A percentile compares a stretch with the other conserved stretches of the same genome.
Conservation (phyloP, 805 yeast genomes). For the Hanseniaspora lachancei region DNA sequence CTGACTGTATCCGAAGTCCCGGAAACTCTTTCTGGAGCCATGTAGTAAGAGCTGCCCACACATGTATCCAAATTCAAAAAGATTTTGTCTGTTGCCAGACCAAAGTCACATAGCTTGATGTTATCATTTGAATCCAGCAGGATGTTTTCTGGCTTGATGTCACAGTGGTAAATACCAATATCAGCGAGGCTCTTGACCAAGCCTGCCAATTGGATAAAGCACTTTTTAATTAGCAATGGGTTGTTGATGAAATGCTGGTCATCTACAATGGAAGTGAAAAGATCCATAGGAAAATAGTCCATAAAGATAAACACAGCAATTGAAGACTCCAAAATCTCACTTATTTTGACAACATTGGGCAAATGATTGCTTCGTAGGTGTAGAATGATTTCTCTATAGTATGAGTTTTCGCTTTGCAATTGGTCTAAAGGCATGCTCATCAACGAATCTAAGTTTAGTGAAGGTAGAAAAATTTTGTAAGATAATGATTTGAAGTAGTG, state of each 20-base stretch:
- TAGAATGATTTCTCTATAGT: slow-evolving; percentile 52
- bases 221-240: slow-evolving; percentile 40
- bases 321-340: slow-evolving; percentile 53
- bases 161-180: slow-evolving; percentile 79
- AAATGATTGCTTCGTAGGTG: slow-evolving; percentile 68
- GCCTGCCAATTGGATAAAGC: slow-evolving; percentile 64
- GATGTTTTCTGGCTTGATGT: slow-evolving; percentile 89
- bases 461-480: slow-evolving; percentile 19
- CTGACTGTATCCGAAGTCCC: slow-evolving; percentile 20
- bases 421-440: slow-evolving; percentile 27
- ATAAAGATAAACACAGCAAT: slow-evolving; percentile 54
- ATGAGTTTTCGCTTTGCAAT: slow-evolving; percentile 17
- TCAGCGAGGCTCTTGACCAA: slow-evolving; percentile 75
- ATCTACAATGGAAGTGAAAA: slow-evolving; percentile 76
- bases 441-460: slow-evolving; percentile 22
- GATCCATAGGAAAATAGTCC: slow-evolving; percentile 81
- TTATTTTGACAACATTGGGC: slow-evolving; percentile 64
- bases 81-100: slow-evolving; percentile 57
- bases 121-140: slow-evolving; percentile 47
- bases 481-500: slow-evolving; percentile 20
- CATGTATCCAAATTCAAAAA: slow-evolving; percentile 56
- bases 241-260: slow-evolving; percentile 45
- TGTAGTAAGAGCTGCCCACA: slow-evolving; percentile 77
- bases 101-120: slow-evolving; percentile 72
- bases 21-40: slow-evolving; percentile 78